Evolutionary conservation across 2,329 filamentous ascomycete species (phyloP).

Genomic region (Dendrostoma leiphaemia): DNA sequence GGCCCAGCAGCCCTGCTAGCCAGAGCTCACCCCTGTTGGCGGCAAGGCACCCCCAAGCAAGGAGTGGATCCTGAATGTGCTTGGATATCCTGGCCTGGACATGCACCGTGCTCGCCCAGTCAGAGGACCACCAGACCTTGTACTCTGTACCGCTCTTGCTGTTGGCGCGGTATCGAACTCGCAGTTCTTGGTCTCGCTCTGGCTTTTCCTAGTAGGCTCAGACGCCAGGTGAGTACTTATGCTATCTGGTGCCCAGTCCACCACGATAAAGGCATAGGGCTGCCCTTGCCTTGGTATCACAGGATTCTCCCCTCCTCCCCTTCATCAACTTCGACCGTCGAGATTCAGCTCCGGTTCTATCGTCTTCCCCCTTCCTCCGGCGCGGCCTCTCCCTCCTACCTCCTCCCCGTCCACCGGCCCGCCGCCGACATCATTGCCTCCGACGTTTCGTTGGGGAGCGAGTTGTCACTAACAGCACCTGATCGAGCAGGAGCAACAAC

Average conservation of each 20-base stretch:
- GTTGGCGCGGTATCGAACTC: too few species aligned
- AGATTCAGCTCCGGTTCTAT: conserved; percentile 13
- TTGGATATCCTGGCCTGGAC: too few species aligned
- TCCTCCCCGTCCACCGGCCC: background rate
- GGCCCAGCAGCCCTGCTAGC: too few species aligned
- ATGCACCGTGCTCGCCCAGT: too few species aligned
- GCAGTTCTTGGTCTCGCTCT: background rate
- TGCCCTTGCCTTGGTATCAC: conserved; percentile 11
- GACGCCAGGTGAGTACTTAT: too few species aligned
- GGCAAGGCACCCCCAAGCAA: too few species aligned
- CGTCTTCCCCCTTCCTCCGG: background rate
- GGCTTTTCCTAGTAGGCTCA: too few species aligned
- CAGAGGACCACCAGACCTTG: too few species aligned
- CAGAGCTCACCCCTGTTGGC: too few species aligned
- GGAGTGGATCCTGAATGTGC: too few species aligned
- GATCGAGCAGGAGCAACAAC: conserved; percentile 6
- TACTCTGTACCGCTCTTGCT: too few species aligned
- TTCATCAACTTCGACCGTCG: conserved; percentile 13
- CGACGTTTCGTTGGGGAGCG: background rate
- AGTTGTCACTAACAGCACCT: conserved; percentile 1
- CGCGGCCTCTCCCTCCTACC: conserved; percentile 1
- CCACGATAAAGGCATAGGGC: conserved; percentile 8
- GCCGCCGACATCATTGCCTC: conserved; percentile 5
- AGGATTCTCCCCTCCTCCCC: background rate
- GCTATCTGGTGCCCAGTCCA: too few species aligned